These are phyloP conservation scores for Pythium folliculosum DNA, from an alignment of 352 stramenopile species.

Conservation along the genomic window DNA sequence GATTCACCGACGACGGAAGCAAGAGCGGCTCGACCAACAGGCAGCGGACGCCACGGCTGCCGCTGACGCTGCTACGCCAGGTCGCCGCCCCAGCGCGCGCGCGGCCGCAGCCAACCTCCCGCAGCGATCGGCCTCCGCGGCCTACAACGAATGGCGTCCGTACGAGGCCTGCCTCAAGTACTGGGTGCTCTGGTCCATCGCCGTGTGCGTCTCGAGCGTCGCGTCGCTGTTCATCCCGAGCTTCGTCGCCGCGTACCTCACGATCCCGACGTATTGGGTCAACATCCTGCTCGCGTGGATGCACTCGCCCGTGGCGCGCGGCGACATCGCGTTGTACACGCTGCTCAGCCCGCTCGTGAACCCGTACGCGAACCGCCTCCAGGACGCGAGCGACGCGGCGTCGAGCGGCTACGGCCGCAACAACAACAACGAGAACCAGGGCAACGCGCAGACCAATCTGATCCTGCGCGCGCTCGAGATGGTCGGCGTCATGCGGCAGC, in stretches of 20 bases:
- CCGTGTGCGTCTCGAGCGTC: conserved; percentile 46
- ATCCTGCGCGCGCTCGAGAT: conserved; percentile 68
- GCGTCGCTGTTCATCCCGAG: conserved; percentile 65
- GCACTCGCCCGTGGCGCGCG: conserved; percentile 72
- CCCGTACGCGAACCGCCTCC: conserved; percentile 71
- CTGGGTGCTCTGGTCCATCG: conserved; percentile 81
- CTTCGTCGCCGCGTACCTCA: conserved; percentile 58
- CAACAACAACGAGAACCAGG: conserved; percentile 1
- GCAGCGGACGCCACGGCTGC: conserved; percentile 20
- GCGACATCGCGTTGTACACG: conserved; percentile 72
- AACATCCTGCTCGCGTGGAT: conserved; percentile 83
- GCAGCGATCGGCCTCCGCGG: neutral
- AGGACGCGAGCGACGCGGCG: conserved; percentile 38
- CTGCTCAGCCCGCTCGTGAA: conserved; percentile 66
- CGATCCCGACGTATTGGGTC: conserved; percentile 53
- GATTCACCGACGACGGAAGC: conserved; percentile 56
- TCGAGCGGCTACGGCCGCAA: conserved; percentile 16
- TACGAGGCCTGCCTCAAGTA: conserved; percentile 85
- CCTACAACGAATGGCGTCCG: conserved; percentile 54
- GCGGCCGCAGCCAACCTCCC: neutral
- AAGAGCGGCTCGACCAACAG: conserved; percentile 8
- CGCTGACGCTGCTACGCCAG: neutral
- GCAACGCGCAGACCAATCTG: conserved; percentile 58
- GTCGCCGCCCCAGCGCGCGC: conserved; percentile 3
- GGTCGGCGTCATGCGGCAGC: conserved; percentile 64